Conservation (phyloP, 2,329 filamentous ascomycete species). For the Paecilomyces variotii region DNA sequence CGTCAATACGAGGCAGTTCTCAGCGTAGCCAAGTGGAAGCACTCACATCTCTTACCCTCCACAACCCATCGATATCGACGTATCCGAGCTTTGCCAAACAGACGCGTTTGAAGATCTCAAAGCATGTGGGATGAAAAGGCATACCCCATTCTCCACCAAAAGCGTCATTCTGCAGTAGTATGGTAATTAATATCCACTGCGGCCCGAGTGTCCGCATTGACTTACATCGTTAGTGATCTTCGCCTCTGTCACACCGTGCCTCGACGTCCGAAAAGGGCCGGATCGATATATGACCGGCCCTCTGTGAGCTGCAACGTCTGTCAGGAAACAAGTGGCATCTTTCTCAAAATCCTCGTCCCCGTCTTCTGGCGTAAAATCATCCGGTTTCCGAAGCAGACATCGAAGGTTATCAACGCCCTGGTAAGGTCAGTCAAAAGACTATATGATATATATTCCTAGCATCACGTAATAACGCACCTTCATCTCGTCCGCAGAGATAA, state of each 20-base stretch:
- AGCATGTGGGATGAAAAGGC: slow-evolving; percentile 6
- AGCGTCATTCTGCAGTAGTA: background rate
- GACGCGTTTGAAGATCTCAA: slow-evolving; percentile 6
- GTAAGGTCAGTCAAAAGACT: background rate
- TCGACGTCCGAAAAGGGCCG: slow-evolving; percentile 1
- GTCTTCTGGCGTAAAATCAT: background rate
- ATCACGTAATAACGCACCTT: background rate
- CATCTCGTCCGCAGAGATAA: background rate
- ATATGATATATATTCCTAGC: background rate
- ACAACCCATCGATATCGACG: background rate
- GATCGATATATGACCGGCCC: background rate
- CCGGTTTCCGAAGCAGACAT: slow-evolving; percentile 2
- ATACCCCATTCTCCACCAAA: background rate
- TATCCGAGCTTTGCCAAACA: background rate
- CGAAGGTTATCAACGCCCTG: background rate
- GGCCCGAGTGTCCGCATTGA: background rate
- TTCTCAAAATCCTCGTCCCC: slow-evolving; percentile 4
- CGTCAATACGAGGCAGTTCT: background rate
- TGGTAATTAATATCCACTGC: background rate
- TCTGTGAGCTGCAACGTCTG: slow-evolving; percentile 2
- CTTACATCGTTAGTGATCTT: slow-evolving; percentile 1
- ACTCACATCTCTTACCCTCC: background rate
- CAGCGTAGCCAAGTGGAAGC: background rate
- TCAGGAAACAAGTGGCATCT: slow-evolving; percentile 2
- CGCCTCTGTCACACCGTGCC: background rate